Percentiles rank a stretch among this genome's conserved stretches.
phyloP scores from a whole-genome alignment of 495 filamentous ascomycete genomes.

The Polyplosphaeria fusca region DNA sequence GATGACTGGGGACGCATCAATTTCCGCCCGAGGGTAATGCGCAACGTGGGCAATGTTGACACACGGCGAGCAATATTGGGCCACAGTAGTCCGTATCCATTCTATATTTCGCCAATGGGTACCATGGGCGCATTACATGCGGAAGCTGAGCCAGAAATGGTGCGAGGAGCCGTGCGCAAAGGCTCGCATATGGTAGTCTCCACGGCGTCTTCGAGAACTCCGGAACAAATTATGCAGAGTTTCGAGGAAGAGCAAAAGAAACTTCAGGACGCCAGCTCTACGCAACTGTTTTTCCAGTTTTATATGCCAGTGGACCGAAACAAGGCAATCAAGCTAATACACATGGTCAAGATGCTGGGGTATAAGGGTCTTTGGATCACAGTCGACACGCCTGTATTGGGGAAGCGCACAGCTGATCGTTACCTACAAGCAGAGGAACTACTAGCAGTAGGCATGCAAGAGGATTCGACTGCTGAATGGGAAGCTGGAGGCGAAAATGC shows the following conservation, averaged over 20 bases:
- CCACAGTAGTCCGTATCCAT: constrained; percentile 16
- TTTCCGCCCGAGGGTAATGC: constrained; percentile 30
- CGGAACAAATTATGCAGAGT: constrained; percentile 11
- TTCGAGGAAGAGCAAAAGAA: constrained; percentile 7
- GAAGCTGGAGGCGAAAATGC: constrained; percentile 19
- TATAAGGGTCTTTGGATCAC: constrained; percentile 42
- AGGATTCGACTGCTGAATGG: constrained; percentile 16
- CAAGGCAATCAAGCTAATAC: constrained; percentile 19
- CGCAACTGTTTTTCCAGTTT: constrained; percentile 26
- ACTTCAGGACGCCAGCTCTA: constrained; percentile 8
- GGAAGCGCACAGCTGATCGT: constrained; percentile 42
- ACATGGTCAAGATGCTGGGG: constrained; percentile 15
- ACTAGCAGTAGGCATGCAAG: constrained; percentile 21
- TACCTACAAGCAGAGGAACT: constrained; percentile 33
- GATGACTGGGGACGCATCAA: constrained; percentile 22
- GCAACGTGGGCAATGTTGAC: constrained; percentile 25
- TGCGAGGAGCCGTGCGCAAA: constrained; percentile 21
- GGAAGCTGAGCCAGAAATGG: constrained; percentile 25
- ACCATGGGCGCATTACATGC: constrained; percentile 26
- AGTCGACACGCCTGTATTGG: constrained; percentile 40
- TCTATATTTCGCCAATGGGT: constrained; percentile 34
- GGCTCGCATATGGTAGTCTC: constrained; percentile 21
- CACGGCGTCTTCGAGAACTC: constrained; percentile 9
- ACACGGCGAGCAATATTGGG: constrained; percentile 20
- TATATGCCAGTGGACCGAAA: constrained; percentile 27